These are phyloP conservation scores for Crepidotus variabilis DNA, from an alignment of 768 basidiomycete species.

Conservation along the genomic window DNA sequence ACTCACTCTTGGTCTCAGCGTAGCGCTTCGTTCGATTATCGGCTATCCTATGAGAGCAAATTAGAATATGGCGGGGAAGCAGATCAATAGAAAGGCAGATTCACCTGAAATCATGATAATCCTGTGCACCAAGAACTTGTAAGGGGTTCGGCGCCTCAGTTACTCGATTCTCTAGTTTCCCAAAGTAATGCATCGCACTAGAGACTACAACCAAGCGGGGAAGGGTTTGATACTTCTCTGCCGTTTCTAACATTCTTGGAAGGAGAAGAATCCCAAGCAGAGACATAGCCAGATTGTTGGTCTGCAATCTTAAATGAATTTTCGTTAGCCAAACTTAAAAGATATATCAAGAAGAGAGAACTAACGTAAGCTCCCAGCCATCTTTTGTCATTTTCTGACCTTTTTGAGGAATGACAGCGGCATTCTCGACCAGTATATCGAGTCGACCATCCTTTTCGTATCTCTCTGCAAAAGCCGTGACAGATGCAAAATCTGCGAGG, in stretches of 20 bases:
- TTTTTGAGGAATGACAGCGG: conserved; percentile 15
- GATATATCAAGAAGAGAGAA: background rate
- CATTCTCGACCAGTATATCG: conserved; percentile 43
- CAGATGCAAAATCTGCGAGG: conserved; percentile 35
- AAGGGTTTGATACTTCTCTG: conserved; percentile 22
- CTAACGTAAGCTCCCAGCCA: conserved; percentile 40
- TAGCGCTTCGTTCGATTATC: conserved; percentile 17
- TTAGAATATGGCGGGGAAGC: background rate
- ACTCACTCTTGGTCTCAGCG: conserved; percentile 28
- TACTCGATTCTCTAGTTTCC: conserved; percentile 22
- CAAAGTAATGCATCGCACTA: conserved; percentile 37
- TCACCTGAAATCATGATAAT: background rate
- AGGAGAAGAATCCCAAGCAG: conserved; percentile 38
- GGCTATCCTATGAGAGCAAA: background rate
- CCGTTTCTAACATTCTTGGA: conserved; percentile 38
- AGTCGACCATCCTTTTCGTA: conserved; percentile 29
- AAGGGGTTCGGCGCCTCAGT: conserved; percentile 25
- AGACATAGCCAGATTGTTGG: conserved; percentile 40
- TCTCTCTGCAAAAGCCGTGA: conserved; percentile 33
- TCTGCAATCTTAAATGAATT: conserved; percentile 35
- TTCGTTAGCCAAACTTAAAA: background rate
- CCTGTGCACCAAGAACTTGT: conserved; percentile 17
- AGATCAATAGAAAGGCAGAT: background rate
- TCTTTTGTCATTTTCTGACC: conserved; percentile 26
- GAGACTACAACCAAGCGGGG: conserved; percentile 39